phyloP scores from a whole-genome alignment of 306 rosid genomes.

The Leucaena leucocephala region DNA sequence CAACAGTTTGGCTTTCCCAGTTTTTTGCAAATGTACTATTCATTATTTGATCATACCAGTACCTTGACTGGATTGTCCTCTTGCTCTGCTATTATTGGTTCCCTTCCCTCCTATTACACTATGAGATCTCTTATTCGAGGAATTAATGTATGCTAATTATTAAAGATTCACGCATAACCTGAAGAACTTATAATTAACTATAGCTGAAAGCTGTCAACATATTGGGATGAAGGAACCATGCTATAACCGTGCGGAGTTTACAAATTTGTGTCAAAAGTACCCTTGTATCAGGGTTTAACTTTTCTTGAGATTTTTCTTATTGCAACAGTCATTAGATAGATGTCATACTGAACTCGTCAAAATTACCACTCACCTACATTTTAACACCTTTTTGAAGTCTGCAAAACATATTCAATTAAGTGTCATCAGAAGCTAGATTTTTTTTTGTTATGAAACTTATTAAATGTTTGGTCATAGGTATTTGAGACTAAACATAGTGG shows the following conservation, averaged over 20 bases:
- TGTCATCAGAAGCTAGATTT: background rate
- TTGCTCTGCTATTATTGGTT: conserved; percentile 28
- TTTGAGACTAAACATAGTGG: conserved; percentile 17
- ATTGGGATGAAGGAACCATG: conserved; percentile 21
- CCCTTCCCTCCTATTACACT: background rate
- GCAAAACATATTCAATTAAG: background rate
- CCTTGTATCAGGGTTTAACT: background rate
- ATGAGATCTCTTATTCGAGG: background rate
- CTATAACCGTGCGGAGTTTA: background rate
- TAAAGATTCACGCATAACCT: background rate
- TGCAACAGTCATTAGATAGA: background rate
- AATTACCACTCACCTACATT: background rate
- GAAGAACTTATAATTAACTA: background rate
- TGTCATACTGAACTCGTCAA: conserved; percentile 6
- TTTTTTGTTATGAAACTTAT: background rate
- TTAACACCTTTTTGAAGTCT: background rate
- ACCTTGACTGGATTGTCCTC: background rate
- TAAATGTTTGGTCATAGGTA: conserved; percentile 5
- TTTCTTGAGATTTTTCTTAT: background rate
- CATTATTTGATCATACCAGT: background rate
- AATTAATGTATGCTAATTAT: background rate
- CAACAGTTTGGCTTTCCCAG: background rate
- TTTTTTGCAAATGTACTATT: background rate
- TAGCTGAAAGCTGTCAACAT: conserved; percentile 6
- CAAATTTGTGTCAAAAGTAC: conserved; percentile 9